Evolutionary conservation across 768 basidiomycete genomes (phyloP).

Genomic region (Mycena kentingensis): DNA sequence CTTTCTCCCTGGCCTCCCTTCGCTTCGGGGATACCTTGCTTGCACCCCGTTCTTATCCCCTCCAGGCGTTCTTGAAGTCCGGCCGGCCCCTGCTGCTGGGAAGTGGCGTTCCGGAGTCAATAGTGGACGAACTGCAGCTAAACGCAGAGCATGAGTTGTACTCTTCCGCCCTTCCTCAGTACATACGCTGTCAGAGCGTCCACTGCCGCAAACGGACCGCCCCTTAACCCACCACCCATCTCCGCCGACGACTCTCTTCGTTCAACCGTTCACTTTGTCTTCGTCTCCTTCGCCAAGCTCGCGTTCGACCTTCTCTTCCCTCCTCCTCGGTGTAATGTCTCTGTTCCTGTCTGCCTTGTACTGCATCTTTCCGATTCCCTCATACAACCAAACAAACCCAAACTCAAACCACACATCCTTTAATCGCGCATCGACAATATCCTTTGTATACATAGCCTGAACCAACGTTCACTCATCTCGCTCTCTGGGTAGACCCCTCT

Average conservation of each 20-base stretch:
- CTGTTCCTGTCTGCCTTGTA: too few species aligned
- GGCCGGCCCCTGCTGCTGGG: slow-evolving; percentile 70
- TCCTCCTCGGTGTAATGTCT: too few species aligned
- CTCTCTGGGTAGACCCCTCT: slow-evolving; percentile 16
- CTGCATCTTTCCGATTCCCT: too few species aligned
- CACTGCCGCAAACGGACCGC: slow-evolving; percentile 57
- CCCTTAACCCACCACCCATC: slow-evolving; percentile 1
- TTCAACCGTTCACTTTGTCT: slow-evolving; percentile 20
- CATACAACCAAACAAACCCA: too few species aligned
- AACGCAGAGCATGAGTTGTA: slow-evolving; percentile 55
- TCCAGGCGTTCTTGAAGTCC: slow-evolving; percentile 64
- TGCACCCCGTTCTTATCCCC: slow-evolving; percentile 3
- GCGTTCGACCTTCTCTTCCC: too few species aligned
- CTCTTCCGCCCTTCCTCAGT: slow-evolving; percentile 47
- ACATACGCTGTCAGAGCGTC: slow-evolving; percentile 59
- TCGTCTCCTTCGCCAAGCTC: slow-evolving; percentile 8
- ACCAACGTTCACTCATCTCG: slow-evolving; percentile 1
- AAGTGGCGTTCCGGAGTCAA: slow-evolving; percentile 54
- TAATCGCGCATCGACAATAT: slow-evolving; percentile 17
- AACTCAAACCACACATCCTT: slow-evolving; percentile 5
- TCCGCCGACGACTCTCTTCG: slow-evolving; percentile 10
- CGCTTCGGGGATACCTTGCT: neutral
- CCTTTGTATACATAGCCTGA: slow-evolving; percentile 19
- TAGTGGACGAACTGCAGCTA: slow-evolving; percentile 55
- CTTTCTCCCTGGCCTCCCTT: too few species aligned